Conservation (phyloP, 345 rosid species). For the Populus ilicifolia region DNA sequence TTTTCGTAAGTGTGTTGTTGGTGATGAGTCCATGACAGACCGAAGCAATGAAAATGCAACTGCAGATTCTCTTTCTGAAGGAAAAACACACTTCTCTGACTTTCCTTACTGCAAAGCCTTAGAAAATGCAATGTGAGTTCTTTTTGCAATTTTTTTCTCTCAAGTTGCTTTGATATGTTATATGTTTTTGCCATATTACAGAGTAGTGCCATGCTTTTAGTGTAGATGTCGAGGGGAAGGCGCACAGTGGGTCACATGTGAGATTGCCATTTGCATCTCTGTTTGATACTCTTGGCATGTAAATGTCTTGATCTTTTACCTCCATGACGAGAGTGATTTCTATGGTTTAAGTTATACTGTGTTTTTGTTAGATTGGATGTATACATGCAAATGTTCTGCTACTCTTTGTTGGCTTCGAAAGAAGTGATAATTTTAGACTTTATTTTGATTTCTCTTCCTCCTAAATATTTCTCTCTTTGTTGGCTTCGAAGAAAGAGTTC, state of each 20-base stretch:
- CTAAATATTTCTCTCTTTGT: too few species aligned
- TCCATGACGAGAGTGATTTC: neutral
- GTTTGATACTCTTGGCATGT: constrained; percentile 93
- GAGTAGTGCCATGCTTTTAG: constrained; percentile 40
- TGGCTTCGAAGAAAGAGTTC: constrained; percentile 5
- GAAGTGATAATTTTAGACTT: neutral
- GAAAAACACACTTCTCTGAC: constrained; percentile 45
- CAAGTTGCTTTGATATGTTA: neutral
- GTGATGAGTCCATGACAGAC: constrained; percentile 52
- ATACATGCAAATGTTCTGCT: neutral
- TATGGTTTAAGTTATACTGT: neutral
- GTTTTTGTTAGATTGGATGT: neutral
- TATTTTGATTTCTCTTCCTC: neutral
- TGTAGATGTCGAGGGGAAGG: constrained; percentile 76
- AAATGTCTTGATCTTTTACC: constrained; percentile 27
- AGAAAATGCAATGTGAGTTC: constrained; percentile 75
- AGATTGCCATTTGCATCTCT: constrained; percentile 84
- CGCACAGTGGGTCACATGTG: constrained; percentile 50
- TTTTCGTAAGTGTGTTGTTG: constrained; percentile 60
- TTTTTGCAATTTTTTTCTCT: neutral
- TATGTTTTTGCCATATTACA: neutral
- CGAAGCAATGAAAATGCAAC: constrained; percentile 58
- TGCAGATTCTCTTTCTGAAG: constrained; percentile 59
- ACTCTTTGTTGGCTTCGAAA: neutral
- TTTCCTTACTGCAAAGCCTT: constrained; percentile 84